Conservation (phyloP, 108 stramenopile species). For the Skeletonema marinoi region DNA sequence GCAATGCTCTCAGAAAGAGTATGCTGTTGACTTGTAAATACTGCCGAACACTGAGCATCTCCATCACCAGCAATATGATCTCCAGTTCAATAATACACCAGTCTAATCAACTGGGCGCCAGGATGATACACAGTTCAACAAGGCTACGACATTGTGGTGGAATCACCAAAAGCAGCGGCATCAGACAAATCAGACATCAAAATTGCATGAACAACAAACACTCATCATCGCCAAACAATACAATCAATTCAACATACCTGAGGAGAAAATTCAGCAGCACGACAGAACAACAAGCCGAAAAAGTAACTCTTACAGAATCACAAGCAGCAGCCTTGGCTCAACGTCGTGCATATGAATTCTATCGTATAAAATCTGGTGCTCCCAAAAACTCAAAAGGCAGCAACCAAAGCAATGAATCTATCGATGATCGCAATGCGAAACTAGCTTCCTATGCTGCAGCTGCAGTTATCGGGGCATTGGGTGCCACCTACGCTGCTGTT, state of each 20-base stretch:
- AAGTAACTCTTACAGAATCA: constrained; percentile 21
- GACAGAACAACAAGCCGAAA: not conserved
- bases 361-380: constrained; percentile 41
- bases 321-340: constrained; percentile 49
- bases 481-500: constrained; percentile 96
- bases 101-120: not conserved
- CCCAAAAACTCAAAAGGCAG: constrained; percentile 19
- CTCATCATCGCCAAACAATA: not conserved
- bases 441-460: constrained; percentile 83
- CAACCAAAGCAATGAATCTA: constrained; percentile 41
- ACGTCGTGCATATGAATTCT: constrained; percentile 72
- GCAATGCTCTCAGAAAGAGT: too few species aligned
- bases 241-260: not conserved
- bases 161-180: not conserved
- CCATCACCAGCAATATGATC: not conserved
- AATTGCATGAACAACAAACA: not conserved
- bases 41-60: not conserved
- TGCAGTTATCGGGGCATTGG: constrained; percentile 77
- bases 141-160: not conserved
- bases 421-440: constrained; percentile 63
- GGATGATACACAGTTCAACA: not conserved
- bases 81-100: not conserved
- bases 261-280: constrained; percentile 4
- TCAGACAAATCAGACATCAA: not conserved
- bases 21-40: too few species aligned